phyloP scores from a whole-genome alignment of 306 rosid genomes.

The Mimosa pudica region DNA sequence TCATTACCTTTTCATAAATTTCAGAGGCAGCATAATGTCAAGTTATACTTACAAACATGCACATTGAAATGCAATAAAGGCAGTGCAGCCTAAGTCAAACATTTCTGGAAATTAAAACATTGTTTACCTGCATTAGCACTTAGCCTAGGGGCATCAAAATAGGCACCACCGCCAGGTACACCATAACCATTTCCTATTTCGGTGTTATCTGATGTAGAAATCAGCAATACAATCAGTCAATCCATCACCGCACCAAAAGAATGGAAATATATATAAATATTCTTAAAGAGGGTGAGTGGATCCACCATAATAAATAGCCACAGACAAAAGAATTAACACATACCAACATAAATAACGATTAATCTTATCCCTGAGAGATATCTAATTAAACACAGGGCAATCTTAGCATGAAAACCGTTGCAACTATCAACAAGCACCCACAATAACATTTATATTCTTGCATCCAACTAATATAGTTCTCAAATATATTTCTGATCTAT shows the following conservation, averaged over 20 bases:
- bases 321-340: neutral
- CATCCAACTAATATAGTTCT: slow-evolving; percentile 4
- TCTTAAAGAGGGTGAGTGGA: slow-evolving; percentile 19
- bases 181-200: slow-evolving; percentile 98
- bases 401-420: neutral
- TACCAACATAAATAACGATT: neutral
- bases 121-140: slow-evolving; percentile 41
- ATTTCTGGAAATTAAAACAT: slow-evolving; percentile 29
- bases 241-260: neutral
- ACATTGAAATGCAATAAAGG: slow-evolving; percentile 27
- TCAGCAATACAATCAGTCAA: neutral
- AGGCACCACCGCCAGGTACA: slow-evolving; percentile 97
- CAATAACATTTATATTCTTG: slow-evolving; percentile 4
- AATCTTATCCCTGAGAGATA: slow-evolving; percentile 8
- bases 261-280: neutral
- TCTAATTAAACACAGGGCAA: neutral
- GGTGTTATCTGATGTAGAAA: slow-evolving; percentile 61
- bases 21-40: slow-evolving; percentile 41
- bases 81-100: slow-evolving; percentile 18
- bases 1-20: slow-evolving; percentile 49
- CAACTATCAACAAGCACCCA: slow-evolving; percentile 9
- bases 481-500: slow-evolving; percentile 16
- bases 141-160: slow-evolving; percentile 51
- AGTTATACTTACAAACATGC: slow-evolving; percentile 26
- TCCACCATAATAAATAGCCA: slow-evolving; percentile 6